phyloP scores from a whole-genome alignment of 2,329 filamentous ascomycete species.

The Fusarium musae region DNA sequence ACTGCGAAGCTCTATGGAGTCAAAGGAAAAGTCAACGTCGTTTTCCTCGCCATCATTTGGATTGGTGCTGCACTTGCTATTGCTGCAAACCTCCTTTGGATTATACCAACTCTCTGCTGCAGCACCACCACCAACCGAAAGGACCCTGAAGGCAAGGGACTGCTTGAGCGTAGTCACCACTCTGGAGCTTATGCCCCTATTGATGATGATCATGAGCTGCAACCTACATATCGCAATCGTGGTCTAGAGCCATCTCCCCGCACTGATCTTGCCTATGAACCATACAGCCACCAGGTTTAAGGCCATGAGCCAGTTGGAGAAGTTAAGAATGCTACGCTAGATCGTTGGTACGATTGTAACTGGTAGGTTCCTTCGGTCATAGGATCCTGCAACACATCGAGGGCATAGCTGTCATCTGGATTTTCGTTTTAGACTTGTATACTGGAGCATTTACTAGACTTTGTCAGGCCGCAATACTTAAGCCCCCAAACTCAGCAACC shows the following conservation, averaged over 20 bases:
- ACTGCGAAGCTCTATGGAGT: neutral
- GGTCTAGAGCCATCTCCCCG: neutral
- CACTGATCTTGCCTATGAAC: neutral
- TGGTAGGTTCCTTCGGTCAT: neutral
- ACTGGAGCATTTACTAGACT: fast-evolving
- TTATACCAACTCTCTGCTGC: neutral
- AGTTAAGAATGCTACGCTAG: fast-evolving
- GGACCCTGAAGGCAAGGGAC: neutral
- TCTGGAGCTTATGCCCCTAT: neutral
- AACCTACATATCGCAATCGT: neutral
- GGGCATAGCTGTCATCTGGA: neutral
- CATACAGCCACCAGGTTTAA: neutral
- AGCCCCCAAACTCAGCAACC: neutral
- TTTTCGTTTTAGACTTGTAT: neutral
- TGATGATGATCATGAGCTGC: neutral
- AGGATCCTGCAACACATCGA: neutral
- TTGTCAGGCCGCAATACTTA: no score
- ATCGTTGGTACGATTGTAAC: neutral
- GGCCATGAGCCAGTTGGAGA: neutral
- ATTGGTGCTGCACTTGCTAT: neutral
- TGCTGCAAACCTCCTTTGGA: neutral
- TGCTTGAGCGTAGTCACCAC: neutral
- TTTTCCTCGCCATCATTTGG: neutral
- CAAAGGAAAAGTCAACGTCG: neutral
- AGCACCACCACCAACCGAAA: neutral